A percentile compares a stretch with the other conserved stretches of the same genome.
Conservation (phyloP, 2,329 filamentous ascomycete genomes). For the Epichloe gansuensis region DNA sequence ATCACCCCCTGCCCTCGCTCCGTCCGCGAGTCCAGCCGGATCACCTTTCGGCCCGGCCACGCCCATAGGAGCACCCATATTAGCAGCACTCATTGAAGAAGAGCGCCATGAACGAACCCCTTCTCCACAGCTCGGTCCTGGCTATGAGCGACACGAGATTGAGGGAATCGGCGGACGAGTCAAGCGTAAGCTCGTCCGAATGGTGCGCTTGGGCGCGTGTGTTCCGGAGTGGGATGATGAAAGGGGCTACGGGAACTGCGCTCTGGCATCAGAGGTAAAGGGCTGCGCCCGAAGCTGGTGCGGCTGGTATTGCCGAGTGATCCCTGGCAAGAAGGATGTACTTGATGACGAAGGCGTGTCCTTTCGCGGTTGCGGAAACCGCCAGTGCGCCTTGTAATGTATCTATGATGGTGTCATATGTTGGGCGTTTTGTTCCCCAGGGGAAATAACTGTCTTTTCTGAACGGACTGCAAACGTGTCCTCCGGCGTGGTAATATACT, state of each 20-base stretch:
- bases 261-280: constrained; percentile 56
- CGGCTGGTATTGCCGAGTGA: constrained; percentile 74
- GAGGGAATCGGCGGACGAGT: constrained; percentile 81
- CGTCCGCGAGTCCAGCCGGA: constrained; percentile 6
- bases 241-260: constrained; percentile 43
- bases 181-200: constrained; percentile 76
- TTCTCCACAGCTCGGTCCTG: constrained; percentile 45
- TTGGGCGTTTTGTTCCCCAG: not conserved
- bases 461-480: not conserved
- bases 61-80: constrained; percentile 15
- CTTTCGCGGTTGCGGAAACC: constrained; percentile 7
- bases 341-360: constrained; percentile 11
- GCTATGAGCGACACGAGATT: constrained; percentile 78
- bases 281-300: constrained; percentile 72
- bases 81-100: constrained; percentile 18
- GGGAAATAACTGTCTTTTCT: not conserved
- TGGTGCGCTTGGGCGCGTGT: constrained; percentile 68
- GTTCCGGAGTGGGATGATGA: constrained; percentile 82
- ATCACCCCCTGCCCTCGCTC: constrained; percentile 5
- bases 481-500: not conserved
- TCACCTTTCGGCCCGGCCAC: constrained; percentile 9
- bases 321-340: constrained; percentile 43
- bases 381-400: constrained; percentile 2
- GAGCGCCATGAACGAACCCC: constrained; percentile 28
- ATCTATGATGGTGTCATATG: not conserved